Percentiles rank a stretch among this genome's conserved stretches.
phyloP scores from a whole-genome alignment of 225 moss, liverwort and hornwort genomes.

The Rhytidiadelphus loreus region DNA sequence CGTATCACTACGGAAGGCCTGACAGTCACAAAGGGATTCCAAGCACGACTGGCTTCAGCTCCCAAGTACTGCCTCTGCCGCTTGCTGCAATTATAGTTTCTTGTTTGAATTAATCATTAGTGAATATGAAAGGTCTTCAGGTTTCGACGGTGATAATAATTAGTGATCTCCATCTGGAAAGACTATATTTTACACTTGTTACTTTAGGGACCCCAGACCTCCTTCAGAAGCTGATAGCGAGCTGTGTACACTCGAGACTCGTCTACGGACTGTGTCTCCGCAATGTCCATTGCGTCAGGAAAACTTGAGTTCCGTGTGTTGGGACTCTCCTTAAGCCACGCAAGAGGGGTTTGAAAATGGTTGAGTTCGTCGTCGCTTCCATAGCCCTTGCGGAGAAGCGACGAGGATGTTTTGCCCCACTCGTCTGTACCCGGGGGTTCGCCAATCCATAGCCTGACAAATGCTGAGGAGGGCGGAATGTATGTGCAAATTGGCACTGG shows the following conservation, averaged over 20 bases:
- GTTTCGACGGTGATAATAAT: neutral
- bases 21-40: neutral
- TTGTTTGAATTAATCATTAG: neutral
- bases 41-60: neutral
- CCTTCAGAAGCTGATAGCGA: slow-evolving; percentile 66
- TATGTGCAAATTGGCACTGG: slow-evolving; percentile 52
- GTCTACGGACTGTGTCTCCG: neutral
- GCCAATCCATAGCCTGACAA: slow-evolving; percentile 77
- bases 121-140: neutral
- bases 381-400: slow-evolving; percentile 79
- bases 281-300: slow-evolving; percentile 1
- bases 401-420: slow-evolving; percentile 56
- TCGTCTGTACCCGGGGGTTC: slow-evolving; percentile 22
- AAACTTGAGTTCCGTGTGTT: slow-evolving; percentile 16
- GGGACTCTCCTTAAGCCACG: slow-evolving; percentile 61
- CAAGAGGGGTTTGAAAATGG: slow-evolving; percentile 50
- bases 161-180: neutral
- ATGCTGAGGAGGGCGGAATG: slow-evolving; percentile 48
- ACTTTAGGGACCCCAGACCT: slow-evolving; percentile 47
- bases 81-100: neutral
- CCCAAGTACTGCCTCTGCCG: neutral
- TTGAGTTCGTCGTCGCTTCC: slow-evolving; percentile 86
- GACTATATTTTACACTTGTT: neutral
- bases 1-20: neutral
- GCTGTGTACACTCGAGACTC: slow-evolving; percentile 11